Evolutionary conservation across 768 basidiomycete species (phyloP).

Genomic region (Auriscalpium orientale): DNA sequence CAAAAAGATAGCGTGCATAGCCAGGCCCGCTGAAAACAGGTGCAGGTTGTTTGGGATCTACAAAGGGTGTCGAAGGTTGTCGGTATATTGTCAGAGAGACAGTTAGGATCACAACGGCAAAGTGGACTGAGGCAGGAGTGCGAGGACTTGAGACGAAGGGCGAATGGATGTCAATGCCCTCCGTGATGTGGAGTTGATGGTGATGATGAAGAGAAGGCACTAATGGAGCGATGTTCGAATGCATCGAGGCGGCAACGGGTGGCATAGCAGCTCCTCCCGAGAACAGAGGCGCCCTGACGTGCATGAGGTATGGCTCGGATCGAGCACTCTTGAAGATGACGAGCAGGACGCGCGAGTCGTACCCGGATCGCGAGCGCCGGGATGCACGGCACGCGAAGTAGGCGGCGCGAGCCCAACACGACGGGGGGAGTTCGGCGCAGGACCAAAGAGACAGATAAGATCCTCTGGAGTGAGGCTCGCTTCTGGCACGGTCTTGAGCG

Average conservation of each 20-base stretch:
- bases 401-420: slow-evolving; percentile 42
- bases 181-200: slow-evolving; percentile 33
- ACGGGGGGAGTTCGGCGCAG: slow-evolving; percentile 14
- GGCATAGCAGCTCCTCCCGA: slow-evolving; percentile 39
- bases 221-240: slow-evolving; percentile 48
- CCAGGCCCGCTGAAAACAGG: slow-evolving; percentile 22
- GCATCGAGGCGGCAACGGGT: slow-evolving; percentile 39
- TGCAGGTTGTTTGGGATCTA: slow-evolving; percentile 8
- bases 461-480: slow-evolving; percentile 14
- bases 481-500: slow-evolving; percentile 16
- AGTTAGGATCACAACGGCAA: slow-evolving; percentile 12
- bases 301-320: neutral
- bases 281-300: slow-evolving; percentile 17
- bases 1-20: slow-evolving; percentile 30
- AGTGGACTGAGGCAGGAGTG: slow-evolving; percentile 35
- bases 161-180: slow-evolving; percentile 56
- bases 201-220: slow-evolving; percentile 42
- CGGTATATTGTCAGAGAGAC: slow-evolving; percentile 17
- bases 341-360: slow-evolving; percentile 22
- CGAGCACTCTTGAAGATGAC: slow-evolving; percentile 13
- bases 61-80: slow-evolving; percentile 13
- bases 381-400: slow-evolving; percentile 41
- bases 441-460: slow-evolving; percentile 12
- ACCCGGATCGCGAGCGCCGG: slow-evolving; percentile 40
- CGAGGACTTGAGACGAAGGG: slow-evolving; percentile 30